These are phyloP conservation scores for Cymbopogon flexuosus DNA, from an alignment of 202 grass and related monocot species.

Conservation along the genomic window DNA sequence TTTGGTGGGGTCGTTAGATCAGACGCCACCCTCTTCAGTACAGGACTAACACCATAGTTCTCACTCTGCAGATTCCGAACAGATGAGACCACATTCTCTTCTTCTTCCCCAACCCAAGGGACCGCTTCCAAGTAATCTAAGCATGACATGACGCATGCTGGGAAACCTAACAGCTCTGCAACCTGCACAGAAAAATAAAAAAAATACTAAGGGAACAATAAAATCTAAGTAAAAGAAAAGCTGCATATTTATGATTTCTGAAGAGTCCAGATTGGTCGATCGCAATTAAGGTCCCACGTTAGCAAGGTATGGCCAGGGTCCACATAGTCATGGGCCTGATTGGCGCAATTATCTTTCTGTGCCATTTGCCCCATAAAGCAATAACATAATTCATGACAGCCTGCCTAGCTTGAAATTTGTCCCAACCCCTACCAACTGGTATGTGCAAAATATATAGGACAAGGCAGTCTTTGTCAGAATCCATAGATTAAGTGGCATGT, in stretches of 20 bases:
- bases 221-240: constrained; percentile 23
- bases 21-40: constrained; percentile 81
- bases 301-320: constrained; percentile 14
- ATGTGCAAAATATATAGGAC: constrained; percentile 29
- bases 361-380: constrained; percentile 25
- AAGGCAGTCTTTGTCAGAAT: constrained; percentile 26
- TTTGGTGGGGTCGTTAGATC: constrained; percentile 60
- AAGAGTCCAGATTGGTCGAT: constrained; percentile 16
- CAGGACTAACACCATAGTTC: constrained; percentile 53
- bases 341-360: constrained; percentile 19
- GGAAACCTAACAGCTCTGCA: constrained; percentile 72
- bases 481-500: constrained; percentile 28
- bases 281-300: constrained; percentile 15
- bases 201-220: constrained; percentile 13
- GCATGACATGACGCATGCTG: constrained; percentile 65
- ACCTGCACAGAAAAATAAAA: constrained; percentile 44
- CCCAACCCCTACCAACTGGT: constrained; percentile 19
- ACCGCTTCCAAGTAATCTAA: constrained; percentile 81
- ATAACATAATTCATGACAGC: constrained; percentile 19
- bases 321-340: constrained; percentile 35
- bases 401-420: constrained; percentile 33
- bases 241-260: constrained; percentile 11
- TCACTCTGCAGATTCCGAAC: constrained; percentile 57
- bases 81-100: constrained; percentile 72
- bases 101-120: constrained; percentile 90